Evolutionary conservation across 192 early-diverging fungal genomes (phyloP).

Genomic region (Backusella luteola): DNA sequence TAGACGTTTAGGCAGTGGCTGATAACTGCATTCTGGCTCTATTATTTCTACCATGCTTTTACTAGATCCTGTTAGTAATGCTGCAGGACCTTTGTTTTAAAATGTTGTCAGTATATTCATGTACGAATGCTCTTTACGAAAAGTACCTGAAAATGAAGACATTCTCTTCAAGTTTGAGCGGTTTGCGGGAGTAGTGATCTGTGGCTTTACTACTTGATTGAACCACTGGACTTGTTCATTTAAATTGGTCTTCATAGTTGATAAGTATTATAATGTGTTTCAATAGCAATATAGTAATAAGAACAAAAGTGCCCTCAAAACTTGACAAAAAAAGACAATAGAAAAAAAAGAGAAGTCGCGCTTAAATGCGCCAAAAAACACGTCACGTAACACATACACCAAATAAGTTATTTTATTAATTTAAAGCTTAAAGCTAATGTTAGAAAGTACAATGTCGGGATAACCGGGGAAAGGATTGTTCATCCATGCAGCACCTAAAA

Average conservation of each 20-base stretch:
- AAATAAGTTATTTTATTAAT: neutral
- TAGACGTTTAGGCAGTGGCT: neutral
- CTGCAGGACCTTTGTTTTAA: neutral
- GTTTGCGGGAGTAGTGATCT: neutral
- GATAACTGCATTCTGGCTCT: neutral
- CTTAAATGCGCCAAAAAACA: neutral
- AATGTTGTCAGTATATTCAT: neutral
- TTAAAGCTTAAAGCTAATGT: neutral
- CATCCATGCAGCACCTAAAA: conserved; percentile 11
- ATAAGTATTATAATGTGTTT: neutral
- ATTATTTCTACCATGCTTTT: neutral
- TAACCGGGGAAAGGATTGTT: neutral
- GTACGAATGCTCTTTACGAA: neutral
- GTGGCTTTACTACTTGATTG: neutral
- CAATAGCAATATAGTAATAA: neutral
- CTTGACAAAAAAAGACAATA: neutral
- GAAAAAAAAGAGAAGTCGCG: neutral
- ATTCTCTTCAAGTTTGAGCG: neutral
- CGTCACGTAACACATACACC: neutral
- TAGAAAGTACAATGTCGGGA: conserved; percentile 6
- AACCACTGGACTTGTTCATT: neutral
- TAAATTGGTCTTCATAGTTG: neutral
- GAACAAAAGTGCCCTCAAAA: neutral
- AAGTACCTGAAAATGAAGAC: neutral
- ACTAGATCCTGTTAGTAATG: neutral